Base-by-base conservation (phyloP, 2,329 filamentous ascomycete genomes). In the Elsinoe ampelina region DNA sequence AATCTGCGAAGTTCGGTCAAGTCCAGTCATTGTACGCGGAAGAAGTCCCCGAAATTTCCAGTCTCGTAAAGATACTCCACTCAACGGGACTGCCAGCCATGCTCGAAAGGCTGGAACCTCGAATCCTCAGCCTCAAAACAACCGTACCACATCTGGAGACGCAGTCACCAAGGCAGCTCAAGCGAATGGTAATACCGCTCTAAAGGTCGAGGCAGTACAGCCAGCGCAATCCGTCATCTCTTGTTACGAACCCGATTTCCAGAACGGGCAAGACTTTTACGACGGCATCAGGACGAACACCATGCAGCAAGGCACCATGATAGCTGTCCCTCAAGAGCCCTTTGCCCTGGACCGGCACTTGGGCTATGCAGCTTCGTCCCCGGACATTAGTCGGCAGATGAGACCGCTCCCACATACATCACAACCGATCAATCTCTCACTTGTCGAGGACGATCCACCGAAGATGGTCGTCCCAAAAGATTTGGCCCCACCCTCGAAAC, bases 41-140 rank as follows among this genome's bases (percentile, higher is more conserved):
- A 82, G 92, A 64, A 96, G 91, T 70, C 92, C 92, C 3, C 81
- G 92, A 36, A 97, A 97, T 71, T 97, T 97, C 70, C 90, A 95
- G 70, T 87, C 90, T 8, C 81, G 92, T 54, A 96, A 95, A 70
- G 92, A 97, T 70, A 86, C 95, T 6, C 90, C 92, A 2, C 79
- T 97, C 47, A 80, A 89, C 55, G 88, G 87, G 13, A 89, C 86
- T 62, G 85, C 85, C 19, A 84, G 85, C 22, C 87, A 87, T 26
- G 80, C 86, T n/a, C 83, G 89, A 39, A 91, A 93, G 60, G 61
- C 54, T 8, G 41, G 15, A 19, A 42, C 54, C 7, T 50, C 43
- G 32, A 57, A 38, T 19, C 45, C 57, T 50, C 51, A 55, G 22
- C 11, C 45, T 32, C 56, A 52, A 57, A 45, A 45, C n/a, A 11